Percentiles rank a stretch among this genome's conserved stretches.
Evolutionary conservation across 768 basidiomycete genomes (phyloP).

Genomic region (Rossbeevera mucosa): DNA sequence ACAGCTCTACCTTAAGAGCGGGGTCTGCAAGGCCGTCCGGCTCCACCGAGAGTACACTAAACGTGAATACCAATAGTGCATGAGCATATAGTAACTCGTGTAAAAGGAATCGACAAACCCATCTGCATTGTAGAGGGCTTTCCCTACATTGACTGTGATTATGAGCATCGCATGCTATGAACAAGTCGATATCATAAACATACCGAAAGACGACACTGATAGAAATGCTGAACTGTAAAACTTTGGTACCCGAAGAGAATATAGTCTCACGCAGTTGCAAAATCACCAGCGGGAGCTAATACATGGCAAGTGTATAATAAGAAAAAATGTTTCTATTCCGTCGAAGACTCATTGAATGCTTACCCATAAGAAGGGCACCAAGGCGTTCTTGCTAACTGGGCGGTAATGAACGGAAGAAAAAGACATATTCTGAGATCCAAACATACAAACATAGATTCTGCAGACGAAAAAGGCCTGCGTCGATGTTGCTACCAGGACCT

Average conservation of each 20-base stretch:
- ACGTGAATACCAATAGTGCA: not conserved
- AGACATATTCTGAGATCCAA: not conserved
- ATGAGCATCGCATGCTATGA: not conserved
- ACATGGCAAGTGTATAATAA: not conserved
- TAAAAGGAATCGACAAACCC: not conserved
- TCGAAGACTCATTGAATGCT: no score
- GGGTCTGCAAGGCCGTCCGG: not conserved
- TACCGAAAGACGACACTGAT: not conserved
- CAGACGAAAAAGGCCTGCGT: not conserved
- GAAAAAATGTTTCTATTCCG: no score
- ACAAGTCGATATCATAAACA: not conserved
- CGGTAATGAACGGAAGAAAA: not conserved
- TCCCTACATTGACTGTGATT: not conserved
- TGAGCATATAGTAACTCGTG: not conserved
- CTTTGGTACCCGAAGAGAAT: not conserved
- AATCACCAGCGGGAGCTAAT: not conserved
- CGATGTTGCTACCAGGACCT: not conserved
- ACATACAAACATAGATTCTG: not conserved
- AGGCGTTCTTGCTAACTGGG: slow-evolving; percentile 1
- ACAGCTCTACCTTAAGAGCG: not conserved
- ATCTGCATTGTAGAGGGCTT: not conserved
- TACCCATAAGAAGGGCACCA: slow-evolving; percentile 1
- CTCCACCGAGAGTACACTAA: not conserved
- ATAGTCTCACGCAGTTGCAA: not conserved
- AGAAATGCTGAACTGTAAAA: not conserved